A percentile compares a stretch with the other conserved stretches of the same genome.
phyloP scores from a whole-genome alignment of 2,329 filamentous ascomycete species.

The Paecilomyces niveus region DNA sequence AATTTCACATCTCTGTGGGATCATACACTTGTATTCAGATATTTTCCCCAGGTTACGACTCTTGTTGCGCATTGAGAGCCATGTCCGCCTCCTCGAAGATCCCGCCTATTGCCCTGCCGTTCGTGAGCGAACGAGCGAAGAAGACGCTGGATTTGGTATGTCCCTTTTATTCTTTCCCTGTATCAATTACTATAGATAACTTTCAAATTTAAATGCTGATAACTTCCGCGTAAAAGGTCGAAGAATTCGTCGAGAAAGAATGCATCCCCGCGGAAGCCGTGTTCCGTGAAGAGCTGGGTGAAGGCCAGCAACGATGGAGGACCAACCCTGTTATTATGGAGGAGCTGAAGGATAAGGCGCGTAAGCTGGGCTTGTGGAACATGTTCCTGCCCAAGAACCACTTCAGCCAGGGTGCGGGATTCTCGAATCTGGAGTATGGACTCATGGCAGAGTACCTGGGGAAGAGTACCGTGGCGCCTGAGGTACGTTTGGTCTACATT shows the following conservation, averaged over 20 bases:
- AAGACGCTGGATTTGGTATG: conserved; percentile 69
- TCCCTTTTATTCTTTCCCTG: background rate
- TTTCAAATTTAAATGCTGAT: conserved; percentile 1
- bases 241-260: conserved; percentile 95
- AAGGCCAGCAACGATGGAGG: conserved; percentile 71
- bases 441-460: conserved; percentile 96
- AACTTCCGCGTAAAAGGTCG: conserved; percentile 50
- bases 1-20: no score
- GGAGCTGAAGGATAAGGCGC: conserved; percentile 78
- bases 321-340: conserved; percentile 75
- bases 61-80: conserved; percentile 8
- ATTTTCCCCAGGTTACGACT: no score
- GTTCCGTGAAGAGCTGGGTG: conserved; percentile 70
- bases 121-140: conserved; percentile 77
- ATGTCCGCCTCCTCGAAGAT: conserved; percentile 50
- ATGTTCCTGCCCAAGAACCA: conserved; percentile 94
- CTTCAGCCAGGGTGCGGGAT: conserved; percentile 91
- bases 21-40: no score
- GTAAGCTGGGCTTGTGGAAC: conserved; percentile 86
- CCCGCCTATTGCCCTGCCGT: conserved; percentile 51
- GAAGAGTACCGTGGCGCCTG: conserved; percentile 73
- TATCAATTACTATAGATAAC: background rate
- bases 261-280: conserved; percentile 81
- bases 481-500: conserved; percentile 40
- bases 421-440: conserved; percentile 92